Evolutionary conservation across 2,329 filamentous ascomycete genomes (phyloP).

Genomic region (Aspergillus sp.): DNA sequence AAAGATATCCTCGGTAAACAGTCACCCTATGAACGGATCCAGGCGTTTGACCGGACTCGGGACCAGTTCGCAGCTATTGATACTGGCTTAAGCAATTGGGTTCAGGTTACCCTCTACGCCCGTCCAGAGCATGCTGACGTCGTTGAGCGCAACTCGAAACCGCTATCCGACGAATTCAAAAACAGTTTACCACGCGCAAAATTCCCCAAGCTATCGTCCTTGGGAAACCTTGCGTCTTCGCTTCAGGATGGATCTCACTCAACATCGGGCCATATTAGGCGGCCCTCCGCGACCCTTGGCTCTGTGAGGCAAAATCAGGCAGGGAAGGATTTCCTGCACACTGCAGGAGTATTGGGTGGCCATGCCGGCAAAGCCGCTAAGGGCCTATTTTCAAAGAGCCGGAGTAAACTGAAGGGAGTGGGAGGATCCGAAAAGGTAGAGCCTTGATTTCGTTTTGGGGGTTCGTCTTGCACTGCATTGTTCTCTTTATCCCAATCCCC

Average conservation of each 20-base stretch:
- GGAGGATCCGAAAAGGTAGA: conserved; percentile 80
- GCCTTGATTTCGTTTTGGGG: conserved; percentile 55
- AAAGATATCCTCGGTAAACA: conserved; percentile 74
- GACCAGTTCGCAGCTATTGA: conserved; percentile 70
- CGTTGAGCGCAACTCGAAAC: conserved; percentile 35
- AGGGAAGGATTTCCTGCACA: conserved; percentile 84
- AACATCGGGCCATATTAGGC: conserved; percentile 33
- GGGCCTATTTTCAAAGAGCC: conserved; percentile 86
- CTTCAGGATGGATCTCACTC: conserved; percentile 34
- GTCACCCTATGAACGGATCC: conserved; percentile 66
- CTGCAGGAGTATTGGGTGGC: conserved; percentile 69
- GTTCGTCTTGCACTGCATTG: conserved; percentile 20
- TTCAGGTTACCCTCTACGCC: conserved; percentile 49
- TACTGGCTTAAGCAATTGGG: conserved; percentile 68
- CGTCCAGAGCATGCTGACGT: conserved; percentile 56
- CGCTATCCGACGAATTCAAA: conserved; percentile 30
- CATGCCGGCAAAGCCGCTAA: conserved; percentile 80
- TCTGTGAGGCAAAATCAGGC: conserved; percentile 60
- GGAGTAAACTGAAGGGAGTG: conserved; percentile 73
- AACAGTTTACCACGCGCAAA: conserved; percentile 35
- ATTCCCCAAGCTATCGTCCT: conserved; percentile 42
- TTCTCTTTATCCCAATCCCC: conserved; percentile 13
- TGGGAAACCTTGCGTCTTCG: conserved; percentile 29
- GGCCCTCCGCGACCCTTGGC: conserved; percentile 38
- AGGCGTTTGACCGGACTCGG: conserved; percentile 71